Percentiles rank a stretch among this genome's conserved stretches.
These are phyloP conservation scores for Pythium pyrilobum DNA, from an alignment of 352 stramenopile genomes.

Conservation along the genomic window DNA sequence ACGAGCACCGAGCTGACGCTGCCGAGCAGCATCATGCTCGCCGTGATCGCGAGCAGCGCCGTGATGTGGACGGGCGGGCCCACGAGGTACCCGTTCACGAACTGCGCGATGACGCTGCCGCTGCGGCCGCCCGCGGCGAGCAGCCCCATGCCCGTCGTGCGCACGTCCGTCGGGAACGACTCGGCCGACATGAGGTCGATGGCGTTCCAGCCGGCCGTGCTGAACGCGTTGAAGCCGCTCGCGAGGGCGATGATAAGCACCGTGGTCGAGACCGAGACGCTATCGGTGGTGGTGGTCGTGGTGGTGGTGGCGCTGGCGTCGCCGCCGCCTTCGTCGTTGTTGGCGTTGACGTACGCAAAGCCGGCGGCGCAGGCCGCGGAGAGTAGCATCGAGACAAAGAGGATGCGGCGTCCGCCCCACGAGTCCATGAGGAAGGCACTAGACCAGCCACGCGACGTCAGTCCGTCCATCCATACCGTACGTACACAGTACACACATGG, in stretches of 20 bases:
- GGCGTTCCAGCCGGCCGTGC: conserved; percentile 88
- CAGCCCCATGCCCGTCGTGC: conserved; percentile 88
- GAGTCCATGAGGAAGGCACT: conserved; percentile 65
- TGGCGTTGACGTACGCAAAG: conserved; percentile 65
- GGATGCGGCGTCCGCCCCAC: conserved; percentile 55
- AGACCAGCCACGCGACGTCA: background rate
- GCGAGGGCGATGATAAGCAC: conserved; percentile 72
- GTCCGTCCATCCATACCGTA: conserved; percentile 3
- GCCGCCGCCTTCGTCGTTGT: conserved; percentile 6
- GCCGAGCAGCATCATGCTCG: conserved; percentile 77
- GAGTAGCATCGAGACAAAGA: conserved; percentile 72
- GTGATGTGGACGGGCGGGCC: conserved; percentile 68
- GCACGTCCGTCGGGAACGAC: conserved; percentile 86
- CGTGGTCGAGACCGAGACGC: conserved; percentile 12
- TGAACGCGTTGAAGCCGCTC: conserved; percentile 90
- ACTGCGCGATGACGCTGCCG: conserved; percentile 88
- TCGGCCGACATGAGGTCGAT: conserved; percentile 89
- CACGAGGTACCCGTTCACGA: conserved; percentile 86
- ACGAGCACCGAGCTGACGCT: conserved; percentile 53
- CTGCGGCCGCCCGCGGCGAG: conserved; percentile 76
- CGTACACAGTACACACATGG: background rate
- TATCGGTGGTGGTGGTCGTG: too few species aligned
- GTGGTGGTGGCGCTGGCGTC: conserved; percentile 16
- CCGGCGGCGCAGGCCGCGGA: conserved; percentile 54
- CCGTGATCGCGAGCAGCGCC: conserved; percentile 67